These are phyloP conservation scores for Novymonas esmeraldas DNA, from an alignment of 208 protist species.

Conservation along the genomic window DNA sequence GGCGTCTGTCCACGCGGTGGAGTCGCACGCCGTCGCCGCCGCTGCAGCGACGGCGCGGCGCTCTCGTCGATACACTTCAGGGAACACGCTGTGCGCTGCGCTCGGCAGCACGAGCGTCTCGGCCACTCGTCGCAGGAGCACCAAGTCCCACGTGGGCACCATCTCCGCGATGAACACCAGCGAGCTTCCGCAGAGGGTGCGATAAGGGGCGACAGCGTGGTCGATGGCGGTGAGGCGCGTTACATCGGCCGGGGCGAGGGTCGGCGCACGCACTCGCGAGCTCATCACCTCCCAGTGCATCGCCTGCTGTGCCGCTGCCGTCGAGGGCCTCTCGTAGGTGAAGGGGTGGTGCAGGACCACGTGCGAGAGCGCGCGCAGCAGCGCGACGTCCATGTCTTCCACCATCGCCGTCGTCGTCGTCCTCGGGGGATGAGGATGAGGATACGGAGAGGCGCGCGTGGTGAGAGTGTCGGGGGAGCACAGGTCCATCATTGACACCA, in stretches of 20 bases:
- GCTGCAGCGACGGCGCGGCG: conserved; percentile 4
- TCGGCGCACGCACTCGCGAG: background rate
- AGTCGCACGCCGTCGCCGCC: background rate
- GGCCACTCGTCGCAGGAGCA: conserved; percentile 59
- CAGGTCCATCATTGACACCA: conserved; percentile 55
- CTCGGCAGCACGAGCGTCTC: conserved; percentile 62
- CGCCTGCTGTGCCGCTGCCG: conserved; percentile 39
- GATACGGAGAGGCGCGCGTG: conserved; percentile 1
- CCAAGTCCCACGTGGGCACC: conserved; percentile 56
- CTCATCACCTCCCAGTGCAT: conserved; percentile 26
- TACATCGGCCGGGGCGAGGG: conserved; percentile 26
- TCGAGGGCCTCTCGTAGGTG: conserved; percentile 45
- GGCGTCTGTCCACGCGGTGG: conserved; percentile 34
- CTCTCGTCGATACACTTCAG: conserved; percentile 16
- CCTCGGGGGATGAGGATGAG: too few relatives aligned
- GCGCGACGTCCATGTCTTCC: conserved; percentile 44
- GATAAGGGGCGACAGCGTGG: conserved; percentile 36
- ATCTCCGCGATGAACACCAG: conserved; percentile 52
- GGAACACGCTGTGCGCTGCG: conserved; percentile 64
- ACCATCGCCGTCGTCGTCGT: conserved; percentile 28
- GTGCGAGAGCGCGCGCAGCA: conserved; percentile 48
- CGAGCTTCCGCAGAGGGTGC: conserved; percentile 43
- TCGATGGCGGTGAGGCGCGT: conserved; percentile 42
- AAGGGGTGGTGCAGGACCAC: conserved; percentile 68
- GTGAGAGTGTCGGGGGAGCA: background rate